Base-by-base conservation (phyloP, 169 alveolate genomes). In the Eimeria maxima region DNA sequence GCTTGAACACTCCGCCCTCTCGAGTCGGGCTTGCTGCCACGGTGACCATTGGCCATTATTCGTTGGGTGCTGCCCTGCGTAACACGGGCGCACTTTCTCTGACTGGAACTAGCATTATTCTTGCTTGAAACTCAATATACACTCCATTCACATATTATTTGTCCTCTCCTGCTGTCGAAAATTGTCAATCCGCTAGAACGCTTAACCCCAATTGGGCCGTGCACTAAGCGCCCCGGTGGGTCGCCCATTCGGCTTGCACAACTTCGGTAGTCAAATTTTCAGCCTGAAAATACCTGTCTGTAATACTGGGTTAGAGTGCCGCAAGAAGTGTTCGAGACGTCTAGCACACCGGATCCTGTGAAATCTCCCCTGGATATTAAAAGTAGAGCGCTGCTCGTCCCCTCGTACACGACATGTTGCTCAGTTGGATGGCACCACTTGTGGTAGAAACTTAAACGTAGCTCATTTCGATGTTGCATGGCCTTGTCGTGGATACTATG, bases 41-140 rank as follows among this genome's bases (percentile, higher is more conserved):
- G 53, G 80, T 73, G 83, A 73, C 83, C 83, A 73, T 73, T 53
- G 83, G 18, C 83, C 55, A 38, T 42, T 73, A 38, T 42, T 73
- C 53, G 53, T 20, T 1, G 53, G 83, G 53, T 33, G 53, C 55
- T 73, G 55, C 6, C 50, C 53, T 33, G 55, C 33, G 50, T 18
- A 16, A 16, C 14, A 38, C 14, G 83, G 20, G 29, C 29, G 53
- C 29, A 3, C 24, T 18, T 38, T 29, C 0, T 73, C 83, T 53
- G 4, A 55, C 29, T 73, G 16, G 10, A 38, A 14, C 55, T 38
- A 38, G 83, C 55, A 38, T 16, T 73, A 73, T 38, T 18, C 16
- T 38, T 14, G 18, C 27, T 38, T 38, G 55, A 38, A 0, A 38
- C 5, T 4, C 2, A 38, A 73, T 33, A 4, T 20, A 27, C 11